These are phyloP conservation scores for Candida endomychidarum DNA, from an alignment of 805 yeast species.

Conservation along the genomic window DNA sequence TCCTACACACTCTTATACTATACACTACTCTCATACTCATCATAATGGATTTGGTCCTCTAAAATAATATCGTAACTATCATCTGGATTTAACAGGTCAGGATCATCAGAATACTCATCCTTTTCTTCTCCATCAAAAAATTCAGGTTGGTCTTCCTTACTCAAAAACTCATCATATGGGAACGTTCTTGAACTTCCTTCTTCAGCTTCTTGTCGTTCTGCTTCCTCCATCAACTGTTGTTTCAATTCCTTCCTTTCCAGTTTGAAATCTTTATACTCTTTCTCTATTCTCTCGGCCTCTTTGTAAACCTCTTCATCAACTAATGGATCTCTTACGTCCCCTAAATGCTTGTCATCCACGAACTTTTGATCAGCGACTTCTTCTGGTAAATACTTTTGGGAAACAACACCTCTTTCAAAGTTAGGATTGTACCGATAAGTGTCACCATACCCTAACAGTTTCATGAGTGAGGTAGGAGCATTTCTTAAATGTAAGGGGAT, in stretches of 20 bases:
- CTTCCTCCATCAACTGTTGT: conserved; percentile 10
- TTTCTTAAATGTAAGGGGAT: conserved; percentile 85
- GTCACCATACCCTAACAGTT: conserved; percentile 79
- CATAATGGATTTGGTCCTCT: conserved; percentile 6
- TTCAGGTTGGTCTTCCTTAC: conserved; percentile 39
- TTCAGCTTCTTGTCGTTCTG: background rate
- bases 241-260: conserved; percentile 11
- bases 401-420: conserved; percentile 66
- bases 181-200: conserved; percentile 8
- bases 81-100: conserved; percentile 34
- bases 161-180: conserved; percentile 33
- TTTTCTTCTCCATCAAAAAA: conserved; percentile 36
- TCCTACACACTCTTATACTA: too few species aligned
- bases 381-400: conserved; percentile 75
- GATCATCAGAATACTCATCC: conserved; percentile 33
- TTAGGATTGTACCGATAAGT: conserved; percentile 89
- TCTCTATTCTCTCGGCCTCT: conserved; percentile 16
- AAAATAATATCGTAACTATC: conserved; percentile 36
- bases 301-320: conserved; percentile 17
- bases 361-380: conserved; percentile 47
- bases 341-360: conserved; percentile 57
- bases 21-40: conserved; percentile 3
- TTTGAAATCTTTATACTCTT: conserved; percentile 22
- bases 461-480: conserved; percentile 92
- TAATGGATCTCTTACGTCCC: conserved; percentile 28